phyloP scores from a whole-genome alignment of 805 yeast genomes.

The Groenewaldozyma salmanticensis region DNA sequence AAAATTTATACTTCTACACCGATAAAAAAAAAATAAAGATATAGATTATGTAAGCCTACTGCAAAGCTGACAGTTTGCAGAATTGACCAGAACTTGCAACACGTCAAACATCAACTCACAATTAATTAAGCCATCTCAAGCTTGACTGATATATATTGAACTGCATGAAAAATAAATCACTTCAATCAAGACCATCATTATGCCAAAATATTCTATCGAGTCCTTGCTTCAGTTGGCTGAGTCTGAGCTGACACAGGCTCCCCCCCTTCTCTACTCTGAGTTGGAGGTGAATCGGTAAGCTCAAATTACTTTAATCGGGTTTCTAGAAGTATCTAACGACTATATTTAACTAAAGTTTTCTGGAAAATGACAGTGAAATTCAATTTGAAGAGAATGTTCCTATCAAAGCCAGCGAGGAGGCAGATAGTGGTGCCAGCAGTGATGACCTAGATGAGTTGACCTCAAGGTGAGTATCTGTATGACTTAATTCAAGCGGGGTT shows the following conservation, averaged over 20 bases:
- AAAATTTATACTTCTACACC: too few relatives aligned
- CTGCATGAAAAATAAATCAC: too few relatives aligned
- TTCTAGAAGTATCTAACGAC: not conserved
- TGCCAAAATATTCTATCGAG: conserved; percentile 24
- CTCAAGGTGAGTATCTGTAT: conserved; percentile 6
- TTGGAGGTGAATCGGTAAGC: not conserved
- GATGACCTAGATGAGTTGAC: conserved; percentile 12
- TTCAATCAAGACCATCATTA: too few relatives aligned
- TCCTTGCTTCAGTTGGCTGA: conserved; percentile 19
- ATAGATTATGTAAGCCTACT: too few relatives aligned
- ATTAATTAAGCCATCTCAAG: too few relatives aligned
- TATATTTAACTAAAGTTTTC: not conserved
- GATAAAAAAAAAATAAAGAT: too few relatives aligned
- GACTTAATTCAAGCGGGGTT: too few relatives aligned
- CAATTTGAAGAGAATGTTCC: not conserved
- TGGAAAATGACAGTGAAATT: not conserved
- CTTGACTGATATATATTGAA: too few relatives aligned
- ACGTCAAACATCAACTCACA: too few relatives aligned
- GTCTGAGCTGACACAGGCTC: conserved; percentile 21
- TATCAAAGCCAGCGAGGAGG: not conserved
- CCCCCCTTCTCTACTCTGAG: conserved; percentile 19
- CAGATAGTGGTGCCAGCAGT: conserved; percentile 9
- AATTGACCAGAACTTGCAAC: too few relatives aligned
- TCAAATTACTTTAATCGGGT: not conserved
- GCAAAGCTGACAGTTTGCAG: too few relatives aligned